Base-by-base conservation (phyloP, 2,329 filamentous ascomycete species). In the Penicillium oxalicum region DNA sequence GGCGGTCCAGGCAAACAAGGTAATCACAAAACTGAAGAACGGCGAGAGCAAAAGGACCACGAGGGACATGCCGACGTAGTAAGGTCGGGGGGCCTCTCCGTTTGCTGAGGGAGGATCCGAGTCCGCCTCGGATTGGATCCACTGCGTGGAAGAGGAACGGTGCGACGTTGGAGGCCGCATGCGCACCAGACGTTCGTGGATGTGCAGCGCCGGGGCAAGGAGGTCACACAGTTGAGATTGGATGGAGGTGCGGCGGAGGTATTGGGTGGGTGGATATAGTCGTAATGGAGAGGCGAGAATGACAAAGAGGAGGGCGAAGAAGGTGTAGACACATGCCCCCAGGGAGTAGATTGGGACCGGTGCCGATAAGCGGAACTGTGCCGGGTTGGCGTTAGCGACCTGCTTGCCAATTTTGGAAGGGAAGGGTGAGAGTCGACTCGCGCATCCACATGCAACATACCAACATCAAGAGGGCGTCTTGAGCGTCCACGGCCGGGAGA, bases 1-100 rank as follows among this genome's bases (percentile, higher is more conserved):
- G 0, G 79, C 74, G 0, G 78, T 76, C 80, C 80, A 84, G 5
- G 77, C 74, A 1, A 77, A 75, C 11, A 82, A 62, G 18, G 80
- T 74, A 40, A 83, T 70, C 34, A 75, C 78, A 9, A 82, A 64
- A 45, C 78, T 79, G 42, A 82, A 64, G 35, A 83, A 59, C 2
- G 81, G 79, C 3, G 79, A 79, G 26, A 81, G 64, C 1, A 81
- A 57, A 52, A 80, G 74, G 42, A 83, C 72, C 45, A 74, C 53
- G 7, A 82, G 64, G 12, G 83, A 70, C 56, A 60, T 58, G 35
- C 57, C 53, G 13, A 65, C 50, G 8, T 63, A 70, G 51, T 66
- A 70, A 51, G 63, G 68, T 55, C 61, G 65, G 55, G 55, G 67
- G 46, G 51, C 60, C 51, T 61, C 65, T 35, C 48, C 59, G 47